phyloP scores from a whole-genome alignment of 1,284 basidiomycete genomes.

The Puccinia horiana region DNA sequence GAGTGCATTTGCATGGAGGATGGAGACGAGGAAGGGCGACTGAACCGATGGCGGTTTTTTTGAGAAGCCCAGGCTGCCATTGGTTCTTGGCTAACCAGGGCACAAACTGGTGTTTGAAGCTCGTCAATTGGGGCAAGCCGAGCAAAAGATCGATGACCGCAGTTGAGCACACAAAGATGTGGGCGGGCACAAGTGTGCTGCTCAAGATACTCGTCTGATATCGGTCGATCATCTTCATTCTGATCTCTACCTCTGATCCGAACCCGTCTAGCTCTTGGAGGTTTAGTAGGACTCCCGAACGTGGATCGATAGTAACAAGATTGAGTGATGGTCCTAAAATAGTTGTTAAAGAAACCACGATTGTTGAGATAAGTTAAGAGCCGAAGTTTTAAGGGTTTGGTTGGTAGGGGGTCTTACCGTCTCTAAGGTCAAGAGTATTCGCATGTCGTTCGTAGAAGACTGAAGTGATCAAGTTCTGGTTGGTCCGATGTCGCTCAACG shows the following conservation, averaged over 20 bases:
- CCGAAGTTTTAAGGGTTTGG: neutral
- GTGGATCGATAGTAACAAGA: constrained; percentile 30
- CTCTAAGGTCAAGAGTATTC: constrained; percentile 6
- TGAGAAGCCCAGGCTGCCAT: constrained; percentile 35
- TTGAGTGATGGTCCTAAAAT: neutral
- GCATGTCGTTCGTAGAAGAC: constrained; percentile 34
- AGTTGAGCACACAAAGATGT: constrained; percentile 38
- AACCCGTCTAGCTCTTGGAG: constrained; percentile 29
- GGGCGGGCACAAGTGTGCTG: constrained; percentile 28
- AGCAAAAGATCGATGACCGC: constrained; percentile 14
- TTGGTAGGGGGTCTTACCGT: constrained; percentile 6
- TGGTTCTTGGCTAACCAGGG: constrained; percentile 47
- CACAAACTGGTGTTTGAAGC: constrained; percentile 38
- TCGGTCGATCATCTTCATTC: constrained; percentile 15
- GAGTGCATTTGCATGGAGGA: neutral
- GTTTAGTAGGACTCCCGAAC: constrained; percentile 21
- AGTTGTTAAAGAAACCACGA: neutral
- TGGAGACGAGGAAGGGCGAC: neutral
- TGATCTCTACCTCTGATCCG: constrained; percentile 19
- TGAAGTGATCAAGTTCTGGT: constrained; percentile 33
- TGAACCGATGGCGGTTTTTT: constrained; percentile 13
- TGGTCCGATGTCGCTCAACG: constrained; percentile 34
- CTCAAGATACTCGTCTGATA: constrained; percentile 26
- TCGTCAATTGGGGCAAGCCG: neutral
- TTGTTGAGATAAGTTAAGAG: too few species aligned